These are phyloP conservation scores for Aschersonia sp. DNA, from an alignment of 2,329 filamentous ascomycete species.

Conservation along the genomic window DNA sequence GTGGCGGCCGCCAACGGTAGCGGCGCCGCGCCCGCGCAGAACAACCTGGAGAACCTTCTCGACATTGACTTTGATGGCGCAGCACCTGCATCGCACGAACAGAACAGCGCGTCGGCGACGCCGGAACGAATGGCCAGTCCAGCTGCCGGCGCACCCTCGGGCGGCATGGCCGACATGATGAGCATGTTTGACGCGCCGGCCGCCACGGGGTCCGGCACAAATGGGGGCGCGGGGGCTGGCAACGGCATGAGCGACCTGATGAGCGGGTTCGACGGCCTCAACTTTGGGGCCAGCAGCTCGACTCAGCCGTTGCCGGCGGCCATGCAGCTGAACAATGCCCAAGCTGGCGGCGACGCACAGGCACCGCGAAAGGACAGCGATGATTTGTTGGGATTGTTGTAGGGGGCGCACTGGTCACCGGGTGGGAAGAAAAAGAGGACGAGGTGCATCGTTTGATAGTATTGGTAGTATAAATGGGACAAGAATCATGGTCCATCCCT, in stretches of 20 bases:
- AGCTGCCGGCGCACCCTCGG: constrained; percentile 22
- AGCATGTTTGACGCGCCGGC: constrained; percentile 57
- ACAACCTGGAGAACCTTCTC: constrained; percentile 83
- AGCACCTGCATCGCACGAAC: constrained; percentile 72
- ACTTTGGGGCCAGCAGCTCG: constrained; percentile 43
- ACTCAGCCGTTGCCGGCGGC: constrained; percentile 50
- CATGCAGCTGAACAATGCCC: constrained; percentile 34
- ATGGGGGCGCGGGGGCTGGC: constrained; percentile 16
- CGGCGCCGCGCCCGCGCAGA: constrained; percentile 39
- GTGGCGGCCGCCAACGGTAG: constrained; percentile 55
- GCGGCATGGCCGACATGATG: constrained; percentile 48
- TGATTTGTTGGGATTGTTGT: constrained; percentile 37
- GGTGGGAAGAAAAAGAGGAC: background rate
- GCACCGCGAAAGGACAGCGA: constrained; percentile 42
- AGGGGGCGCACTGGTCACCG: constrained; percentile 5
- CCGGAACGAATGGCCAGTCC: constrained; percentile 57
- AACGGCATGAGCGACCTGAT: constrained; percentile 75
- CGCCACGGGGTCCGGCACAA: constrained; percentile 28
- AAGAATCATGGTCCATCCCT: background rate
- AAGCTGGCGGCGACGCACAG: constrained; percentile 8
- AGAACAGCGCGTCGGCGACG: constrained; percentile 38
- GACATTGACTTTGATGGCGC: constrained; percentile 95
- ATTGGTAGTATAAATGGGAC: background rate
- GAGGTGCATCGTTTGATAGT: background rate
- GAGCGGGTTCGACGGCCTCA: constrained; percentile 73